phyloP scores from a whole-genome alignment of 2,329 filamentous ascomycete genomes.

The Sporothrix schenckii region DNA sequence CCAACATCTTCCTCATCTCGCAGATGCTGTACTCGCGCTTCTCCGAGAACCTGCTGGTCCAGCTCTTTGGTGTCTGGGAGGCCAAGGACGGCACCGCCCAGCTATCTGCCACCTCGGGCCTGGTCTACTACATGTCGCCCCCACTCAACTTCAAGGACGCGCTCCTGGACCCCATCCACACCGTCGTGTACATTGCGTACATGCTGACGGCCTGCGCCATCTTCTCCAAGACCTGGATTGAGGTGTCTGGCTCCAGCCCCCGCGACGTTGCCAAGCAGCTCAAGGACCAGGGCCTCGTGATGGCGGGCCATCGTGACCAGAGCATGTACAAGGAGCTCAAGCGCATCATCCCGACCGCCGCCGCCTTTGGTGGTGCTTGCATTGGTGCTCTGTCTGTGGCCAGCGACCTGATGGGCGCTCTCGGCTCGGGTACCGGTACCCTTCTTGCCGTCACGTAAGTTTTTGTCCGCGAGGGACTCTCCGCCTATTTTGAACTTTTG shows the following conservation, averaged over 20 bases:
- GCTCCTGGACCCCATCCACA: conserved; percentile 95
- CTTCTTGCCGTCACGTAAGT: conserved; percentile 97
- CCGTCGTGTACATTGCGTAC: conserved; percentile 90
- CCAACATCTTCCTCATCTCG: conserved; percentile 98
- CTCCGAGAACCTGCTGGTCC: conserved; percentile 97
- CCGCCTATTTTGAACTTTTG: conserved; percentile 27
- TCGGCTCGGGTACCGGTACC: conserved; percentile 96
- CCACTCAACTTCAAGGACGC: conserved; percentile 97
- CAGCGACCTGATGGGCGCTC: conserved; percentile 91
- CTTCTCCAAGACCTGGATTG: conserved; percentile 99
- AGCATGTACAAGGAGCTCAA: conserved; percentile 99
- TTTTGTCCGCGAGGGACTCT: conserved; percentile 26
- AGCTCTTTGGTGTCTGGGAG: conserved; percentile 98
- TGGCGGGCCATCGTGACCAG: conserved; percentile 99
- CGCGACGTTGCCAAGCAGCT: conserved; percentile 99
- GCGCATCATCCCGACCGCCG: conserved; percentile 97
- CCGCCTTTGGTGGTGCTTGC: conserved; percentile 97
- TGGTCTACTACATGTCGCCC: conserved; percentile 99
- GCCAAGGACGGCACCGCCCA: conserved; percentile 93
- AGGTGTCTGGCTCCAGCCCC: conserved; percentile 96
- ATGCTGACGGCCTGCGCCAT: conserved; percentile 93
- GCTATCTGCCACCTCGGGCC: conserved; percentile 88
- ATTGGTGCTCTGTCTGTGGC: conserved; percentile 96
- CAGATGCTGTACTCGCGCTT: conserved; percentile 99
- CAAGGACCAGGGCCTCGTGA: conserved; percentile 98